Evolutionary conservation across 306 rosid genomes (phyloP).

Genomic region (Vigna trinervia): DNA sequence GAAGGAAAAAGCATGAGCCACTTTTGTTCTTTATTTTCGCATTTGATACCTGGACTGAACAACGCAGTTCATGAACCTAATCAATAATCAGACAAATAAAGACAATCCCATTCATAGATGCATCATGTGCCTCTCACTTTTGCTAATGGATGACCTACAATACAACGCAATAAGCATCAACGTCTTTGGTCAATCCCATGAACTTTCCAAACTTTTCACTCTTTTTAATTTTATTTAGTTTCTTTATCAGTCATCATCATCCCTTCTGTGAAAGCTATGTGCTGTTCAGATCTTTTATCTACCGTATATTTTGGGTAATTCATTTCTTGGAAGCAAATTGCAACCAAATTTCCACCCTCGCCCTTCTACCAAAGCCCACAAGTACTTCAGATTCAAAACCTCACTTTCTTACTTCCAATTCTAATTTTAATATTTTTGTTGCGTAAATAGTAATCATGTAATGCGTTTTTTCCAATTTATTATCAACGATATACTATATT

Average conservation of each 20-base stretch:
- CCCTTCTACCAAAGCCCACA: neutral
- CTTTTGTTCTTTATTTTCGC: too few species aligned
- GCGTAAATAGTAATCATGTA: neutral
- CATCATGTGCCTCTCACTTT: neutral
- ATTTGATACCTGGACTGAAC: too few species aligned
- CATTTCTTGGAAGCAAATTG: neutral
- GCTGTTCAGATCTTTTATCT: neutral
- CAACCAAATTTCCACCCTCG: neutral
- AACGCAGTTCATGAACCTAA: neutral
- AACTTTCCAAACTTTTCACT: neutral
- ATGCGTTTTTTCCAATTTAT: neutral
- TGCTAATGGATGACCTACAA: neutral
- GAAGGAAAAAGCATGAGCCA: too few species aligned
- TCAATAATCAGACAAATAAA: neutral
- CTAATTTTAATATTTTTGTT: too few species aligned
- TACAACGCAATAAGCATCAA: neutral
- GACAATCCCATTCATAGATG: conserved; percentile 13
- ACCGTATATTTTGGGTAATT: neutral
- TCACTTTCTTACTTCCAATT: neutral
- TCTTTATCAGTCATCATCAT: neutral
- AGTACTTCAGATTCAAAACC: neutral
- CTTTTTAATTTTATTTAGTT: neutral
- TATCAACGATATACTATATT: neutral
- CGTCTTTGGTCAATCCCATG: conserved; percentile 3
- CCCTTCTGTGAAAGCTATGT: conserved; percentile 1